Evolutionary conservation across 2,329 filamentous ascomycete genomes (phyloP).

Genomic region (Thielaviopsis ethacetica): DNA sequence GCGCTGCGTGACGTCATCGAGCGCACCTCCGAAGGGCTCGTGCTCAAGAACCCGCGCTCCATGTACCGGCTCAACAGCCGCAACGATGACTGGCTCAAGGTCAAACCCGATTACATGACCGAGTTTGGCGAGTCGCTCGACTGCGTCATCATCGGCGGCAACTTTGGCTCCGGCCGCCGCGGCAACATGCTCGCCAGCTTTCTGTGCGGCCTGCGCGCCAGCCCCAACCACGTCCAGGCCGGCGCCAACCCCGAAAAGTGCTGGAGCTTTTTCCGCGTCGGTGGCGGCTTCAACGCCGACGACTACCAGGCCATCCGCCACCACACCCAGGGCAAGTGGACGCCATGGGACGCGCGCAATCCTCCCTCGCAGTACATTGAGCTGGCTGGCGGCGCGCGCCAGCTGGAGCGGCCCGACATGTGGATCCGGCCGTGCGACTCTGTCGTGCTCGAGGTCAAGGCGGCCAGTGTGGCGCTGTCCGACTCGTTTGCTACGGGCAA

Average conservation of each 20-base stretch:
- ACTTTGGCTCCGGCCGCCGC: constrained; percentile 74
- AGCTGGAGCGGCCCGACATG: constrained; percentile 68
- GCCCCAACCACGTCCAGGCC: constrained; percentile 46
- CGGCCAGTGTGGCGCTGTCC: constrained; percentile 57
- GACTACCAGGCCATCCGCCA: constrained; percentile 77
- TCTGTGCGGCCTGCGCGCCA: constrained; percentile 70
- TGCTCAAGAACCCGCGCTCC: constrained; percentile 84
- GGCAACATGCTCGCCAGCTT: constrained; percentile 76
- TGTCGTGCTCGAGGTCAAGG: constrained; percentile 76
- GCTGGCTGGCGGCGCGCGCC: constrained; percentile 54
- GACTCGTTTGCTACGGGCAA: constrained; percentile 61
- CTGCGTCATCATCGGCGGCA: constrained; percentile 76
- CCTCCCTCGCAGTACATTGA: constrained; percentile 68
- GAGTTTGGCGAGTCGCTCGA: constrained; percentile 91
- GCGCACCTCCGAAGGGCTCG: constrained; percentile 74
- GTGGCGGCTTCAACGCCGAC: constrained; percentile 73
- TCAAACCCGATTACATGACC: constrained; percentile 96
- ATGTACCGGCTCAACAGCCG: constrained; percentile 76
- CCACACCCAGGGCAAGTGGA: constrained; percentile 82
- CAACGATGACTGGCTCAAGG: constrained; percentile 95
- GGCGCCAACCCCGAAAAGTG: constrained; percentile 55
- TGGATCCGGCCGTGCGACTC: constrained; percentile 90
- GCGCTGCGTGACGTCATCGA: constrained; percentile 69
- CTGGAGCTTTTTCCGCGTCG: constrained; percentile 94
- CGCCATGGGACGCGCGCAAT: constrained; percentile 55